Evolutionary conservation across 1,284 basidiomycete genomes (phyloP), one percentile per base, ranked within the genome.

Genomic region (Amylostereum areolatum): DNA sequence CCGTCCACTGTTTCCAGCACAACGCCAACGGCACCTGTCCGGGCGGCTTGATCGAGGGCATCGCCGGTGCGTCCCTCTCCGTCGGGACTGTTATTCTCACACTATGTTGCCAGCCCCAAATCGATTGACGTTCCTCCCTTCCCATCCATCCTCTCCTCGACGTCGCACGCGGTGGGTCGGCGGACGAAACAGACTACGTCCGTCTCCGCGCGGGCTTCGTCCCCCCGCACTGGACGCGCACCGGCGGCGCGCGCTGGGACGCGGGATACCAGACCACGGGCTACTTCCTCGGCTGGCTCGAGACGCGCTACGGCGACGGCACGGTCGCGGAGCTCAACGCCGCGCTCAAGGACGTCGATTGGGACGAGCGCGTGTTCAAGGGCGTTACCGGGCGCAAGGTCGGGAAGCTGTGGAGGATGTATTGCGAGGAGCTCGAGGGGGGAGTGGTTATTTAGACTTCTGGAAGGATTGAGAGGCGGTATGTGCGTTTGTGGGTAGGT

Each of bases 1-100:
- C 83, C 59, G 85, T 85, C 3, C 86, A 88, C 57, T 88, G 86
- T 61, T 89, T 73, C 62, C 85, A 88, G 58, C 75, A 81, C 65
- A 74, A 85, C 57, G 83, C 72, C 2, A 62, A 67, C 43, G 78
- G 70, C 27, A 76, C 74, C 32, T 81, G 78, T 55, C 84, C 84
- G 1, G 74, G 75, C 5, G 85, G 85, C 1, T 64, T 89, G 46
- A 78, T 85, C 54, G 86, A 89, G 59, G 85, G 85, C 30, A 72
- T 89, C 34, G 85, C 86, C 62, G 85, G 85, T 84, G 52, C 43
- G 71, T 52, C 39, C 43, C 18, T 31, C 8, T 41, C 12, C 27
- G 39, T 18, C 18, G 18, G 18, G 18, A 18, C 18, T 18, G 18
- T 18, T 18, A 18, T 18, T 18, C 18, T 18, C 18, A 18, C 18